Conservation (phyloP, 2,329 filamentous ascomycete species). For the Aspergillus sp. region DNA sequence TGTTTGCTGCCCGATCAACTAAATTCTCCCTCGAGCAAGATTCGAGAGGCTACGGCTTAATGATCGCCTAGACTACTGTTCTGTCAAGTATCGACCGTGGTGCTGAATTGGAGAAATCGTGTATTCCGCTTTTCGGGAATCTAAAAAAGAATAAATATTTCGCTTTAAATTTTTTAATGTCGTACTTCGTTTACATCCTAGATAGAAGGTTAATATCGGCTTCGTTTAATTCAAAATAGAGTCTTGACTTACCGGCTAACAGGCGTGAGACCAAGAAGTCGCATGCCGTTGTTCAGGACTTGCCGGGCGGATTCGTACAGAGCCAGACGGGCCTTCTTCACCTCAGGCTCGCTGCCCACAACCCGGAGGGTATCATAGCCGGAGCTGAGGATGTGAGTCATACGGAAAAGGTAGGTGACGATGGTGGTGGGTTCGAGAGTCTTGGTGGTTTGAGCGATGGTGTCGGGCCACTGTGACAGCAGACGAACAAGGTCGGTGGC, state of each 20-base stretch:
- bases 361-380: slow-evolving; percentile 65
- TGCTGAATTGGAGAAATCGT: slow-evolving; percentile 2
- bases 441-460: slow-evolving; percentile 62
- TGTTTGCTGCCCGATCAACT: neutral
- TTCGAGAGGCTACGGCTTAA: neutral
- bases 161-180: slow-evolving; percentile 3
- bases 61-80: neutral
- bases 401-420: slow-evolving; percentile 67
- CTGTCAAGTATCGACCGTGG: neutral
- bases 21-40: neutral
- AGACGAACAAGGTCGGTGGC: slow-evolving; percentile 62
- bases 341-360: slow-evolving; percentile 57
- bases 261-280: slow-evolving; percentile 64
- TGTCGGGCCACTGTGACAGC: slow-evolving; percentile 65
- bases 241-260: slow-evolving; percentile 52
- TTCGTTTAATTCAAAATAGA: neutral
- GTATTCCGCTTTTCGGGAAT: neutral
- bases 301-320: slow-evolving; percentile 63
- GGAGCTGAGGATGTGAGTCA: slow-evolving; percentile 62
- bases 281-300: slow-evolving; percentile 67
- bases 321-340: slow-evolving; percentile 60
- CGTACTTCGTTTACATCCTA: slow-evolving; percentile 28
- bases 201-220: slow-evolving; percentile 11
- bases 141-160: neutral
- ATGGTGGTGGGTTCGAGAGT: slow-evolving; percentile 67